A percentile compares a stretch with the other conserved stretches of the same genome.
Conservation (phyloP, 1,284 basidiomycete species). For the Meira miltonrushii region DNA sequence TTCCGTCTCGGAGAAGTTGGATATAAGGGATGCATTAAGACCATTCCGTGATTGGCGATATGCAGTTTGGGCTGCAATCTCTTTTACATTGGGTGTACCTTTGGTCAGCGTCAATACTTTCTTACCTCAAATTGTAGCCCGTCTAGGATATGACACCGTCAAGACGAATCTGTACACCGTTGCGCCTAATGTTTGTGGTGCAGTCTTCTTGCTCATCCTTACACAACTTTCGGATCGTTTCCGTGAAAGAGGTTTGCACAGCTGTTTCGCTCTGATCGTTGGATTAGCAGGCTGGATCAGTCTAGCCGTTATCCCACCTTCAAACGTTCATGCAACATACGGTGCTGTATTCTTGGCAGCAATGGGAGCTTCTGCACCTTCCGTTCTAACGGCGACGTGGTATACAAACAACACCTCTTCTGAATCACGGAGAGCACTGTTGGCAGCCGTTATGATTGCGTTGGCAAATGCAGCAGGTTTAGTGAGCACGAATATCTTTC, state of each 20-base stretch:
- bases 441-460: background rate
- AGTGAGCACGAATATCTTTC: background rate
- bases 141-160: constrained; percentile 56
- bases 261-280: background rate
- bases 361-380: background rate
- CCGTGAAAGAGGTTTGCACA: background rate
- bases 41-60: background rate
- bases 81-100: background rate
- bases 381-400: background rate
- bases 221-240: constrained; percentile 13
- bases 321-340: background rate
- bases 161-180: constrained; percentile 59
- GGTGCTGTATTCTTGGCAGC: background rate
- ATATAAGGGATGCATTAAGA: background rate
- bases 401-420: background rate
- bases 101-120: background rate
- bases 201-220: constrained; percentile 18
- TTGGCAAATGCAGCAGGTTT: background rate
- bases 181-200: constrained; percentile 47
- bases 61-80: background rate
- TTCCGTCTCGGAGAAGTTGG: background rate
- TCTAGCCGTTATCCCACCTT: background rate
- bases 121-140: background rate
- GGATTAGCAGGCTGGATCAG: background rate
- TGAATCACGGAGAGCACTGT: background rate